These are phyloP conservation scores for Phlebiopsis flavidoalba DNA, from an alignment of 768 basidiomycete species.

Conservation along the genomic window DNA sequence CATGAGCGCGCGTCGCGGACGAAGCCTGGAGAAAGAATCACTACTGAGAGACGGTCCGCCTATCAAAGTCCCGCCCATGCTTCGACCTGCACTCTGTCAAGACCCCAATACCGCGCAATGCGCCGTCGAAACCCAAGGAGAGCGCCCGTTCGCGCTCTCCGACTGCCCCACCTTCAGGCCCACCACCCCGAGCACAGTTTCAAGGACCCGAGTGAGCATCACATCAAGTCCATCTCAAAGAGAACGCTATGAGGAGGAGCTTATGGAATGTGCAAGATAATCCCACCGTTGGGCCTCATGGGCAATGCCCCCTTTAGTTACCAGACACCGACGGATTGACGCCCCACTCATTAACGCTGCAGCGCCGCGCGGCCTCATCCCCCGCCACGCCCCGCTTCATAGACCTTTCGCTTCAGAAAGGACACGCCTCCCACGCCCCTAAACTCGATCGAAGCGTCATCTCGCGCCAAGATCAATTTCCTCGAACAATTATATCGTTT, in stretches of 20 bases:
- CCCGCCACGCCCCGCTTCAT: conserved; percentile 13
- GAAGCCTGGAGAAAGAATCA: conserved; percentile 39
- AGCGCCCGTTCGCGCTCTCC: conserved; percentile 78
- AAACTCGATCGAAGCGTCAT: conserved; percentile 96
- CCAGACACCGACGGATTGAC: conserved; percentile 90
- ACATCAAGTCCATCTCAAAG: conserved; percentile 80
- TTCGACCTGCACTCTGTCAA: conserved; percentile 73
- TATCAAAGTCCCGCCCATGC: conserved; percentile 54
- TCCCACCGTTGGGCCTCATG: conserved; percentile 90
- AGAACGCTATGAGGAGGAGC: conserved; percentile 57
- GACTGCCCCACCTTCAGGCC: conserved; percentile 92
- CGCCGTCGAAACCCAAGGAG: conserved; percentile 34
- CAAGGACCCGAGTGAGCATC: conserved; percentile 89
- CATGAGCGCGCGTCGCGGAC: conserved; percentile 38
- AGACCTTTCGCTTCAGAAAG: conserved; percentile 96
- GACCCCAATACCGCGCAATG: conserved; percentile 49
- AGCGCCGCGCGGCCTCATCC: background rate
- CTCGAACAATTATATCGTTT: conserved; percentile 95
- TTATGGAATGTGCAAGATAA: conserved; percentile 95
- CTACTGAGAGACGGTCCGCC: conserved; percentile 33
- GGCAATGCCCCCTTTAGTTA: conserved; percentile 97
- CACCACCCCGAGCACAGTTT: conserved; percentile 87
- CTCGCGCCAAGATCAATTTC: conserved; percentile 95
- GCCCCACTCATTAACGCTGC: conserved; percentile 25
- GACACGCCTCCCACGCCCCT: conserved; percentile 90